phyloP scores from a whole-genome alignment of 352 stramenopile genomes.

The Chrysophaeum taylorii region DNA sequence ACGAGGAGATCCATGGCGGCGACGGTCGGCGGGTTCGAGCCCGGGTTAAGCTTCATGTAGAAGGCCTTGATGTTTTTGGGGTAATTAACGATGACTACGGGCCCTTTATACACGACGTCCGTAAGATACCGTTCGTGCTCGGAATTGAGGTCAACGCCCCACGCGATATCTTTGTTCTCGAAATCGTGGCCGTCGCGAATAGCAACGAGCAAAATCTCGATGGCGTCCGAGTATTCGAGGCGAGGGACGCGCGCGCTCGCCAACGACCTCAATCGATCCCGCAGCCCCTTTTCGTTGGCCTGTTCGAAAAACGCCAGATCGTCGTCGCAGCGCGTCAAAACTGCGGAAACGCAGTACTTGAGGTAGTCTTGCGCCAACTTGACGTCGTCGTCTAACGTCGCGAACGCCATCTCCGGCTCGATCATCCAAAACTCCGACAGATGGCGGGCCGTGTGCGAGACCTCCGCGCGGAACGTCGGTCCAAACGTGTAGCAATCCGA shows the following conservation, averaged over 20 bases:
- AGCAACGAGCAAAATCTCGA: constrained; percentile 69
- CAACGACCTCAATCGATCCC: constrained; percentile 63
- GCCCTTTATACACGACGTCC: constrained; percentile 57
- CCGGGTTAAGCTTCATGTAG: constrained; percentile 86
- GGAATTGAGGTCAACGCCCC: constrained; percentile 82
- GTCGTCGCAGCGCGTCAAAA: constrained; percentile 73
- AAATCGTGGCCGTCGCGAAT: constrained; percentile 51
- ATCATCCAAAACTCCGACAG: constrained; percentile 91
- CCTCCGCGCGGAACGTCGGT: constrained; percentile 85
- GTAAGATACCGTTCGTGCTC: constrained; percentile 89
- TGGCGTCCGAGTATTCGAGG: constrained; percentile 85
- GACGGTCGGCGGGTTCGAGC: constrained; percentile 77
- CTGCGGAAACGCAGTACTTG: constrained; percentile 84
- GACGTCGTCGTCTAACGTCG: constrained; percentile 77
- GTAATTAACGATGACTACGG: constrained; percentile 82
- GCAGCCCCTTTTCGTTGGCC: constrained; percentile 66
- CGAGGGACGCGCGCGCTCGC: constrained; percentile 46
- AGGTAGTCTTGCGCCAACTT: constrained; percentile 89
- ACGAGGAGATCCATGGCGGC: constrained; percentile 85
- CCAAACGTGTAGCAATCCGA: constrained; percentile 87
- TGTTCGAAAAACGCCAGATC: constrained; percentile 89
- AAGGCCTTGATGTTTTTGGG: constrained; percentile 90
- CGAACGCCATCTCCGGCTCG: constrained; percentile 75
- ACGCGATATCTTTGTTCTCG: constrained; percentile 61
- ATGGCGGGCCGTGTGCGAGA: constrained; percentile 83